Conservation (phyloP, 2,329 filamentous ascomycete species). For the Elsinoe arachidis region DNA sequence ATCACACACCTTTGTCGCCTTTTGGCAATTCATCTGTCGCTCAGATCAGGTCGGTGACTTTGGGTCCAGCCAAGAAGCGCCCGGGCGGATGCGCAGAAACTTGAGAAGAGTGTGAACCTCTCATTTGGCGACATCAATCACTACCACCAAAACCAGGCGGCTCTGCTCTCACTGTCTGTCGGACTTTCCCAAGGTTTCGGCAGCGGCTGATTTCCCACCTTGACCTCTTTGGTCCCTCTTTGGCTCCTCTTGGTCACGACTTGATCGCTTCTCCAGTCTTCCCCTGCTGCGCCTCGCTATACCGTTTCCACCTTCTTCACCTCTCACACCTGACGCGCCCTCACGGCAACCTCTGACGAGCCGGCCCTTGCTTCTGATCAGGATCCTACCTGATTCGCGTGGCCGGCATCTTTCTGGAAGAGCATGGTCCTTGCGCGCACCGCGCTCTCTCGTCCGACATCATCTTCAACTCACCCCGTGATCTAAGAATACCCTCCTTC, state of each 20-base stretch:
- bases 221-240: too few species aligned
- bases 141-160: not conserved
- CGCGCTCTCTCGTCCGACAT: not conserved
- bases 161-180: not conserved
- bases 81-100: not conserved
- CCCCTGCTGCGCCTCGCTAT: not conserved
- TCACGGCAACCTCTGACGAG: constrained; percentile 6
- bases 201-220: not conserved
- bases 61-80: not conserved
- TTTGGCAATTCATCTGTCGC: not conserved
- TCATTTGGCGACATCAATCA: too few species aligned
- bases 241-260: too few species aligned
- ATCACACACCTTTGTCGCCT: not conserved
- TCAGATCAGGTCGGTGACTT: not conserved
- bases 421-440: constrained; percentile 8
- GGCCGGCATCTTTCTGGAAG: not conserved
- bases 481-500: constrained; percentile 7
- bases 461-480: not conserved
- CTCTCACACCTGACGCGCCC: not conserved
- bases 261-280: not conserved
- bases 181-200: not conserved
- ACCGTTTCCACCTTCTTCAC: not conserved
- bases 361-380: constrained; percentile 2
- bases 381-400: not conserved
- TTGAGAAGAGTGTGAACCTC: not conserved